Percentiles rank a stretch among this genome's conserved stretches.
phyloP scores from a whole-genome alignment of 1,139 yeast genomes.

The Hyphopichia khmerensis region DNA sequence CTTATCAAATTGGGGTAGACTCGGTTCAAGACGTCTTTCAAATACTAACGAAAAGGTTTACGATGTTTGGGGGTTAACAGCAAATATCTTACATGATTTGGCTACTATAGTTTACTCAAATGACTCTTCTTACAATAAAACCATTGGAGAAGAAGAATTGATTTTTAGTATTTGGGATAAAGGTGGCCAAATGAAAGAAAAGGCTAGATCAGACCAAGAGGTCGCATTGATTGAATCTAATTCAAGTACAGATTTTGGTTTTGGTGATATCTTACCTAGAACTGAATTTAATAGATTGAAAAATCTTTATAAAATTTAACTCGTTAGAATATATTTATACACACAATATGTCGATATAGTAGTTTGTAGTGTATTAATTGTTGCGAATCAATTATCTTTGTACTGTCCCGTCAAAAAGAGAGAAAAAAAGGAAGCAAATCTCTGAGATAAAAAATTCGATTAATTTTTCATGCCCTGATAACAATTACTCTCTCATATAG shows the following conservation, averaged over 20 bases:
- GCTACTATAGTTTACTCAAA: constrained; percentile 54
- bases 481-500: too few species aligned
- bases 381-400: too few species aligned
- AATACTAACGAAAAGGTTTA: constrained; percentile 46
- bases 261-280: constrained; percentile 50
- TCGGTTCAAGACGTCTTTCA: constrained; percentile 40
- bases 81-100: constrained; percentile 77
- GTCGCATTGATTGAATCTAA: constrained; percentile 33
- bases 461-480: too few species aligned
- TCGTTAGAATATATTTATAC: background rate
- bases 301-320: constrained; percentile 30
- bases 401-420: too few species aligned
- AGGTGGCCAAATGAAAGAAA: constrained; percentile 46
- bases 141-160: constrained; percentile 65
- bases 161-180: constrained; percentile 54
- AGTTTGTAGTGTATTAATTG: too few species aligned
- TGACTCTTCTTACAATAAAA: constrained; percentile 16
- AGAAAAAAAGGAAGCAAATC: too few species aligned
- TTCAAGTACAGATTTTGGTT: constrained; percentile 34
- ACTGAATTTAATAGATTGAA: constrained; percentile 43
- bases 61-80: constrained; percentile 91
- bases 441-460: too few species aligned
- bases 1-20: constrained; percentile 38
- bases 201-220: constrained; percentile 36
- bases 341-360: background rate